These are phyloP conservation scores for Mycena vitilis DNA, from an alignment of 768 basidiomycete genomes.

Conservation along the genomic window DNA sequence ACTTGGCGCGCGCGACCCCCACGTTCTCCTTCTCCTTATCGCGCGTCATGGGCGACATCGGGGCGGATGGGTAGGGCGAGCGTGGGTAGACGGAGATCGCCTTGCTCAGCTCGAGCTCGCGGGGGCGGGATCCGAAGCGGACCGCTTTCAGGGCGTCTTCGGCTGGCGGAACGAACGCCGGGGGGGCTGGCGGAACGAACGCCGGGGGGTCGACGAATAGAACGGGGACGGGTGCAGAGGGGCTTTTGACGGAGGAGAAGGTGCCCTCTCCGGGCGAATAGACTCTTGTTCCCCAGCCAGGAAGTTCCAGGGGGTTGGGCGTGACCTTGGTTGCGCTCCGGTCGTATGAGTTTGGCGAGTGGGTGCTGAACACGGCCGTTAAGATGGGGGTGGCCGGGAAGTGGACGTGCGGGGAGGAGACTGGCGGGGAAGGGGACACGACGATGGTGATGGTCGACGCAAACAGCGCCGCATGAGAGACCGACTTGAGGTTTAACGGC, in stretches of 20 bases:
- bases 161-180: neutral
- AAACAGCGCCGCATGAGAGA: slow-evolving; percentile 47
- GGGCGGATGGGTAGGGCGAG: slow-evolving; percentile 57
- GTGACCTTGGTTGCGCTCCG: slow-evolving; percentile 71
- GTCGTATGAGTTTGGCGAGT: slow-evolving; percentile 72
- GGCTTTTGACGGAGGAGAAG: slow-evolving; percentile 26
- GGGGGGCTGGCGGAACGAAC: neutral
- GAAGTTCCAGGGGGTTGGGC: slow-evolving; percentile 66
- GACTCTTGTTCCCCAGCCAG: slow-evolving; percentile 65
- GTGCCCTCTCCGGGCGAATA: slow-evolving; percentile 44
- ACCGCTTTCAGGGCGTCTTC: slow-evolving; percentile 36
- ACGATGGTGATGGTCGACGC: slow-evolving; percentile 48
- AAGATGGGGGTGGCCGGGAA: slow-evolving; percentile 73
- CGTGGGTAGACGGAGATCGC: slow-evolving; percentile 52
- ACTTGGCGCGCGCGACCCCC: slow-evolving; percentile 34
- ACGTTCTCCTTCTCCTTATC: slow-evolving; percentile 21
- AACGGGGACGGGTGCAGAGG: slow-evolving; percentile 14
- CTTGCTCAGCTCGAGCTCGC: slow-evolving; percentile 43
- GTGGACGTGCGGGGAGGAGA: slow-evolving; percentile 66
- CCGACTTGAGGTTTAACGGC: slow-evolving; percentile 52
- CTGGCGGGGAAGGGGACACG: slow-evolving; percentile 47
- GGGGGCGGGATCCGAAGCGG: slow-evolving; percentile 50
- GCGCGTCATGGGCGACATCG: slow-evolving; percentile 38
- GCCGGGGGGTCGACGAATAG: slow-evolving; percentile 4
- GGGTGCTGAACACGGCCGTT: slow-evolving; percentile 64